Evolutionary conservation across 164 flowering plant genomes (phyloP), one percentile per base, ranked within the genome.

Genomic region (Vitis rupestris): DNA sequence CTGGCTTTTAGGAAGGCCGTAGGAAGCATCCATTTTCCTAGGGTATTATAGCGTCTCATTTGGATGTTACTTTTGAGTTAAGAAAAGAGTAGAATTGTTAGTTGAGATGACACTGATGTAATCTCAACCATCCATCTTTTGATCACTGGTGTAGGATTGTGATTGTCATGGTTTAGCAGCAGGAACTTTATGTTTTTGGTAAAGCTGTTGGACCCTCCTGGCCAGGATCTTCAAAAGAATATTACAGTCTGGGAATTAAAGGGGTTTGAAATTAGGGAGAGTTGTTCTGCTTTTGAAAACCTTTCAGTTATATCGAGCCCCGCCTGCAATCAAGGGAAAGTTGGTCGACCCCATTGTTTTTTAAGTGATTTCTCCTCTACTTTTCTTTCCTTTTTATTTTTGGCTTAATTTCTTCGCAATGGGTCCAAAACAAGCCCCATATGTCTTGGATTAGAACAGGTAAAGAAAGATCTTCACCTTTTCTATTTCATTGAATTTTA

Each of bases 1-100:
- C 58, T 50, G 30, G 56, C 83, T 74, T 83, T 82, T 69, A 47
- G 70, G 65, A 67, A 76, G 59, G 54, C 61, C 44, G 66, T 23
- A 31, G 60, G 62, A 53, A 53, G 55, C 23, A 44, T 50, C 19
- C 44, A 47, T 31, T 51, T 66, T 75, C 57, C 54, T 57, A 37
- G 4, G 60, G 65, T 19, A 10, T 63, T 75, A 37, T 58, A 30
- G 52, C 67, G 65, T 78, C 72, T 69, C 44, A 58, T n/a, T 47
- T 61, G 65, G 73, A 59, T 54, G 47, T 57, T 69, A 17, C 65
- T 63, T 74, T 51, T 73, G 58, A 0, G 73, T 60, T 80, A 78
- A 81, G 83, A 48, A 73, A 81, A 78, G 72, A 68, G 71, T 53
- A 55, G 16, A 50, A 55, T 59, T 63, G 31, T 50, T 29, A 50